Percentiles rank a stretch among this genome's conserved stretches.
Conservation (phyloP, 2,329 filamentous ascomycete genomes). For the Clonostachys chloroleuca region DNA sequence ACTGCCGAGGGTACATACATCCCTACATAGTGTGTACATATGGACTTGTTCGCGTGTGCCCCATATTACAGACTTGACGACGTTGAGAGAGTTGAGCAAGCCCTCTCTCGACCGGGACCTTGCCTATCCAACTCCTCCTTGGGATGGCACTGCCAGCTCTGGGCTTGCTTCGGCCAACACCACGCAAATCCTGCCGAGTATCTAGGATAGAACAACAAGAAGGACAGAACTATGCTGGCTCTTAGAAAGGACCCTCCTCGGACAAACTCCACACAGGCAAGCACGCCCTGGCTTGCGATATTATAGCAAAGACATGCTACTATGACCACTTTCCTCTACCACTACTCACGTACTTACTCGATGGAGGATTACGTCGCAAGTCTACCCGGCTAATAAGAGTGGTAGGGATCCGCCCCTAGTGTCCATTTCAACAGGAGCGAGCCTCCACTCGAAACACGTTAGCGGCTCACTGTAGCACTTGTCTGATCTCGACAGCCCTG, state of each 20-base stretch:
- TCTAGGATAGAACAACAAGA: background rate
- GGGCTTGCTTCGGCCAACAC: background rate
- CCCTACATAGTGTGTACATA: no score
- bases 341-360: background rate
- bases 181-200: background rate
- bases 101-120: background rate
- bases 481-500: constrained; percentile 31
- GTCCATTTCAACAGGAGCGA: constrained; percentile 18
- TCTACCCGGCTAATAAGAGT: constrained; percentile 4
- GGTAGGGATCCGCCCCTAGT: constrained; percentile 6
- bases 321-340: background rate
- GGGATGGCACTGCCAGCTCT: background rate
- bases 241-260: no score
- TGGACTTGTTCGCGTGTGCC: no score
- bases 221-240: background rate
- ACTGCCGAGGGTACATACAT: no score
- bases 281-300: background rate
- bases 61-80: background rate
- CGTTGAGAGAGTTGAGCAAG: background rate
- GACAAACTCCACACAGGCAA: no score
- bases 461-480: constrained; percentile 19
- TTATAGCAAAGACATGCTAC: background rate
- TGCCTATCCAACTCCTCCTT: background rate
- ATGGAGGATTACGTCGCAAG: constrained; percentile 4
- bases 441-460: constrained; percentile 35